Evolutionary conservation across 352 stramenopile genomes (phyloP).

Genomic region (Blastocystis sp.): DNA sequence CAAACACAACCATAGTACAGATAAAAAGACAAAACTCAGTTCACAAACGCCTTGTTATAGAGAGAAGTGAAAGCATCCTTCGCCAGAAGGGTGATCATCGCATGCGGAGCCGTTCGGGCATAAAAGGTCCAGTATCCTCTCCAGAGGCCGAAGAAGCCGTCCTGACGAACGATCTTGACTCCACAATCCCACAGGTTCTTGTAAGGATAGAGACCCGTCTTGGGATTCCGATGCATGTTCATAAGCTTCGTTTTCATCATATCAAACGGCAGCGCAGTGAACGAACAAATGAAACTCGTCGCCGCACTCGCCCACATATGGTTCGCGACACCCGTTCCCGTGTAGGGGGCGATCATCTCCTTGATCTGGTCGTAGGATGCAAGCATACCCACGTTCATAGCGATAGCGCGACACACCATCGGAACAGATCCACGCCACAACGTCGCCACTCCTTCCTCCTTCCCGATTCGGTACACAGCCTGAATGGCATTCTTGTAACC

Average conservation of each 20-base stretch:
- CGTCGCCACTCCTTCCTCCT: slow-evolving; percentile 73
- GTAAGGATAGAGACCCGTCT: slow-evolving; percentile 81
- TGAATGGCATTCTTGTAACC: slow-evolving; percentile 98
- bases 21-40: slow-evolving; percentile 4
- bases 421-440: slow-evolving; percentile 79
- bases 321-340: slow-evolving; percentile 28
- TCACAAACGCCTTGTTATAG: slow-evolving; percentile 45
- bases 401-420: slow-evolving; percentile 86
- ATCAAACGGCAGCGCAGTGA: slow-evolving; percentile 94
- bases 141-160: slow-evolving; percentile 88
- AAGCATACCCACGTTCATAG: slow-evolving; percentile 98
- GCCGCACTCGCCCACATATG: slow-evolving; percentile 67
- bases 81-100: slow-evolving; percentile 95
- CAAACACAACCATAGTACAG: background rate
- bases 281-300: slow-evolving; percentile 88
- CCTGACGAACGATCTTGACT: slow-evolving; percentile 80
- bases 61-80: slow-evolving; percentile 69
- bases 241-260: slow-evolving; percentile 93
- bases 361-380: slow-evolving; percentile 91
- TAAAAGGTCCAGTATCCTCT: slow-evolving; percentile 94
- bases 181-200: slow-evolving; percentile 82
- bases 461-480: slow-evolving; percentile 76
- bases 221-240: slow-evolving; percentile 83
- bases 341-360: slow-evolving; percentile 33
- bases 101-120: slow-evolving; percentile 87